Base-by-base conservation (phyloP, 495 filamentous ascomycete species). In the Cryomyces antarcticus region DNA sequence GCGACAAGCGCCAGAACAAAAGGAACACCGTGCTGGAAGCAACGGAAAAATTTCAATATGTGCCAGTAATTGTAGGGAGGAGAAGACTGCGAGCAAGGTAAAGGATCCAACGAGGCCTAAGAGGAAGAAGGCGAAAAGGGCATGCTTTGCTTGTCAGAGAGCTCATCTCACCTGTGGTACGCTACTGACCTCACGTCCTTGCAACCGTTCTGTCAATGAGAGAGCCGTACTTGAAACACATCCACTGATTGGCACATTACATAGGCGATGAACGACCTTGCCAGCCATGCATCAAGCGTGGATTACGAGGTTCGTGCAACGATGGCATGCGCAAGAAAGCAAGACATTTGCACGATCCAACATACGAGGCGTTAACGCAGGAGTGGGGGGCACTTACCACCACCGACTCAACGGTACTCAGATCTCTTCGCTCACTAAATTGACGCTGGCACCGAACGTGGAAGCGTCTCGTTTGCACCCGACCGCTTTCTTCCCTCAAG, bases 271-370 rank as follows among this genome's bases (percentile, higher is more conserved):
- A 97, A 57, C 70, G 89, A 51, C 89, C 89, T 40, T 97, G 89
- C 60, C 72, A 83, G 52, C 72, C 89, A 55, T 97, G 89, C 61
- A 83, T 93, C 47, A 94, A 94, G 58, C 79, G 88, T 39, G 82
- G 83, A 13, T 70, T 95, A 38, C 80, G 82, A 48, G 83, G 93
- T 57, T 71, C 70, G 33, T 97, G 89, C 57, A 82, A 93, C 55
- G 89, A 97, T 54, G 89, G 89, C 37, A 84, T 94, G 34, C 80
- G 89, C 46, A 96, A 97, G 62, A 97, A 96, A 68, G 89, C 89
- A 48, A 97, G 96, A 59, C 96, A 97, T 64, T 78, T 97, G 38
- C 87, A 94, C 61, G 89, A 95, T 65, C 84, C 88, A 27, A 84
- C 87, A 34, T 72, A 82, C 43, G 85, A 89, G 46, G 73, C 73